Base-by-base conservation (phyloP, 2,329 filamentous ascomycete genomes). In the Aspergillus nomiae region DNA sequence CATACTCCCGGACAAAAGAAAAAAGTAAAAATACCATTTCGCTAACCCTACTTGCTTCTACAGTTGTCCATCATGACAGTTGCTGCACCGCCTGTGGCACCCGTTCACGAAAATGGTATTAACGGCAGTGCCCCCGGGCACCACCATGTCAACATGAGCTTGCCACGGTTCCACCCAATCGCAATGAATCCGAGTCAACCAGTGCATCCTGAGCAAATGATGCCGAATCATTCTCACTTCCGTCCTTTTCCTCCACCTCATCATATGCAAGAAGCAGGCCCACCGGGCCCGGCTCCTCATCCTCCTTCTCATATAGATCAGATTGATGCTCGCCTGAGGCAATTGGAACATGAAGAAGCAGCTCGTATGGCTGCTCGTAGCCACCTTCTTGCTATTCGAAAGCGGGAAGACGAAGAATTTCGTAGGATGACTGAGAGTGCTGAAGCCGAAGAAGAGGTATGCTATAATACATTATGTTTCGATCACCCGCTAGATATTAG, bases 331-430 rank as follows among this genome's bases (percentile, higher is more conserved):
- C 76, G 77, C 2, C 63, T 79, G 61, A 71, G 76, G 36, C 77
- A 79, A 63, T 66, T 79, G 65, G 77, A 79, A 62, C 74, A 78
- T 59, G 77, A 79, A 67, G 77, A 79, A 61, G 76, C 75, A 59
- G 70, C 69, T 38, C 76, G 77, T 30, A 77, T 76, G 69, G 76
- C 76, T 16, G 70, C 76, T 56, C 75, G 77, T 56, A 76, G 71
- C 55, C 75, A 77, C 56, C 63, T 78, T 36, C 70, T 79, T 57
- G 72, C 74, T 14, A 68, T 78, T 30, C 74, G 77, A 46, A 78
- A 78, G 64, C 75, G 75, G 16, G 77, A 79, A 60, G 77, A 79
- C 58, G 77, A 79, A 45, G 77, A 78, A 45, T 79, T 79, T 53
- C 74, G 76, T 61, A 71, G 73, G 67, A 70, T 78, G 69, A 78